Base-by-base conservation (phyloP, 1,284 basidiomycete genomes). In the Limonomyces culmigenus region DNA sequence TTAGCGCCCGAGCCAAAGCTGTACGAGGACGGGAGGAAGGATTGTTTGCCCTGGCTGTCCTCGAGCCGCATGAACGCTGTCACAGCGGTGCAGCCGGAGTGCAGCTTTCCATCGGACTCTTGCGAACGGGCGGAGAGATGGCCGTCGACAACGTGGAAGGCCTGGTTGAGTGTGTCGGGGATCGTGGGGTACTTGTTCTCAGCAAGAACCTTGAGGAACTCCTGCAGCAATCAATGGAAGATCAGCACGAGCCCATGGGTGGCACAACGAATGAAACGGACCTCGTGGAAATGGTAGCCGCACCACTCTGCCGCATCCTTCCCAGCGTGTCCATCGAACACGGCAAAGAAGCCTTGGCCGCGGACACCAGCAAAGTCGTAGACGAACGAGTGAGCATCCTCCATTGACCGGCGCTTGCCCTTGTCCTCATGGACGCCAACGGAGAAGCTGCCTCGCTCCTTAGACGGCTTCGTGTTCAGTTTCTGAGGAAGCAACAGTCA, bases 291-390 rank as follows among this genome's bases (percentile, higher is more conserved):
- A 56, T 98, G 79, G 47, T 74, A 68, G 17, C 93, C 92, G 56
- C 95, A 98, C 92, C 92, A 98, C 53, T 99, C 95, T 15, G 95
- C 95, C 15, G 93, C 89, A 50, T 96, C 87, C 53, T 96, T 97
- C 15, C 95, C 95, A 0, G 95, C 95, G 52, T 99, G 95, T 3
- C 95, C 95, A 48, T 99, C 95, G 50, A 98, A 99, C 32, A 99
- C 77, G 10, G 91, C 91, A 52, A 95, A 97, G 63, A 95, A 97
- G 5, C 89, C 92, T 54, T 99, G 95, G 0, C 93, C 93, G 32
- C 77, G 73, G 11, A 98, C 67, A 23, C 77, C 74, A 18, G 77
- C 89, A 54, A 87, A 98, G 52, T 96, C 89, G 44, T 92, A 84
- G 37, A 97, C 73, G 50, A 96, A 96, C 20, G 88, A 87, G 55